Evolutionary conservation across 2,329 filamentous ascomycete genomes (phyloP).

Genomic region (Talaromyces sp.): DNA sequence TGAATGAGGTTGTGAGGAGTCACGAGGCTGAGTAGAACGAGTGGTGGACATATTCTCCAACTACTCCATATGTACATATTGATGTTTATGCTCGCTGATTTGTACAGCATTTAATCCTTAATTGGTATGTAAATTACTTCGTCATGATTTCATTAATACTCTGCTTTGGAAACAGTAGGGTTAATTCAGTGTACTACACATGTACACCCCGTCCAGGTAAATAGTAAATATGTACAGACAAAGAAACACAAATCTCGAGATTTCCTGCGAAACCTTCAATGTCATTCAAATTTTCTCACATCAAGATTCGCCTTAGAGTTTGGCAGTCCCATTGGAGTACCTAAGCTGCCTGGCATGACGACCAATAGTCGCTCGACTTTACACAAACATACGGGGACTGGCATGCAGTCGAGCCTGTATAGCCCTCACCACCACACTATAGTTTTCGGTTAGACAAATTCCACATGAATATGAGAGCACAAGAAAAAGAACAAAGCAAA

Average conservation of each 20-base stretch:
- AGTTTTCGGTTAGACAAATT: not conserved
- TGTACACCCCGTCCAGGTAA: not conserved
- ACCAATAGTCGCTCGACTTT: conserved; percentile 5
- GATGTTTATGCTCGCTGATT: not conserved
- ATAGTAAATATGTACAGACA: not conserved
- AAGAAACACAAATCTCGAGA: not conserved
- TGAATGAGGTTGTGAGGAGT: not conserved
- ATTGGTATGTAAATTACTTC: not conserved
- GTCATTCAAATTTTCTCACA: too few species aligned
- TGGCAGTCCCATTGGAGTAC: not conserved
- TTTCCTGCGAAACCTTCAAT: not conserved
- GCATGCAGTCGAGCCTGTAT: conserved; percentile 9
- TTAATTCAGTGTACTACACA: not conserved
- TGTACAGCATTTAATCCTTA: not conserved
- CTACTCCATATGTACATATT: not conserved
- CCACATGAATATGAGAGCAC: not conserved
- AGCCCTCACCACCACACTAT: conserved; percentile 9
- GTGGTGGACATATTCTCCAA: too few species aligned
- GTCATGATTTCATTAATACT: not conserved
- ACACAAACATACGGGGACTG: conserved; percentile 4
- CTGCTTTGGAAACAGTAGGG: not conserved
- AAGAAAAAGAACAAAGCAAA: too few species aligned
- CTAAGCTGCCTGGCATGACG: conserved; percentile 7
- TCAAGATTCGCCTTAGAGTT: not conserved
- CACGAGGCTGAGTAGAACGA: not conserved